A percentile compares a stretch with the other conserved stretches of the same genome.
phyloP scores from a whole-genome alignment of 805 yeast species.

The Blastobotrys americana region DNA sequence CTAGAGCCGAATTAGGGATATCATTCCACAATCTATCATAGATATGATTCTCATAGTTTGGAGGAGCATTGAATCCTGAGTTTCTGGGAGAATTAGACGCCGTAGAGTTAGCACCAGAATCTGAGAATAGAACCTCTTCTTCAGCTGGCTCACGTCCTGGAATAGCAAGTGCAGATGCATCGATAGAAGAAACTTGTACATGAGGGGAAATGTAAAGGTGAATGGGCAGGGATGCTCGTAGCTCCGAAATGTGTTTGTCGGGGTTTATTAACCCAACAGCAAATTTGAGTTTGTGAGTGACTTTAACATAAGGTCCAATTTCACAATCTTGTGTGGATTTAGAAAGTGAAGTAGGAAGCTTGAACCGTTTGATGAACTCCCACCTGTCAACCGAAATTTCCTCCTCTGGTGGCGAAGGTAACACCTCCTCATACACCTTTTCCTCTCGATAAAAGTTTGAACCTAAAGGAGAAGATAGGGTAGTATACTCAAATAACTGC shows the following conservation, averaged over 20 bases:
- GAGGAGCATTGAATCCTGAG: conserved; percentile 53
- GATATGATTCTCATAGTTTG: conserved; percentile 68
- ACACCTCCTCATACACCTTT: conserved; percentile 43
- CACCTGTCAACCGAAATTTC: conserved; percentile 49
- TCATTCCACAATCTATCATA: conserved; percentile 72
- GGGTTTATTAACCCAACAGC: conserved; percentile 72
- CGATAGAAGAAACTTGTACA: conserved; percentile 56
- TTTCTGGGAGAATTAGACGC: neutral
- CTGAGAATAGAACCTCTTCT: conserved; percentile 10
- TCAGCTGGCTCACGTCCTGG: conserved; percentile 12
- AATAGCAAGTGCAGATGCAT: conserved; percentile 15
- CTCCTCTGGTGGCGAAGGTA: conserved; percentile 39
- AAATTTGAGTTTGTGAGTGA: conserved; percentile 82
- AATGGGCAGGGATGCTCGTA: conserved; percentile 84
- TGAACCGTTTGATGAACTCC: conserved; percentile 58
- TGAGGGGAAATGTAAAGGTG: conserved; percentile 73
- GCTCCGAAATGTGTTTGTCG: conserved; percentile 88
- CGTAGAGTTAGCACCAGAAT: neutral
- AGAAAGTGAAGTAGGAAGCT: conserved; percentile 65
- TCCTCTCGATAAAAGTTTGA: conserved; percentile 59
- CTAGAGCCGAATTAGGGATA: conserved; percentile 35
- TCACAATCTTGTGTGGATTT: conserved; percentile 84
- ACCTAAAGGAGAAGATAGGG: conserved; percentile 50
- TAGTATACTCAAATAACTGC: conserved; percentile 58
- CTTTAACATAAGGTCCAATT: conserved; percentile 59